phyloP scores from a whole-genome alignment of 2,329 filamentous ascomycete species.

The Fusarium miscanthi region DNA sequence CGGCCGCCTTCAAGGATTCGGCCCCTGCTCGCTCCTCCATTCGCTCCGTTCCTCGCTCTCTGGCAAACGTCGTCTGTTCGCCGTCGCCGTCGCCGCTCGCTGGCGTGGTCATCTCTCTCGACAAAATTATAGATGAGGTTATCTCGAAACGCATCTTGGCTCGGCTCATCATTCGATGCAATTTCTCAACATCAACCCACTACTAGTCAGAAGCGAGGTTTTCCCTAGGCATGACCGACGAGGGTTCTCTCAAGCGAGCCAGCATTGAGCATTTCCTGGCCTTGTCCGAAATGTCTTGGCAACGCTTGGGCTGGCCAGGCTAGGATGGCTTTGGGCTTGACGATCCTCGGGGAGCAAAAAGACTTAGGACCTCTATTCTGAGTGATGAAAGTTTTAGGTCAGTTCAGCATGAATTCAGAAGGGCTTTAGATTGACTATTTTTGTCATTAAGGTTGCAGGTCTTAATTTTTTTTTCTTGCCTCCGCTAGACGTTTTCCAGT shows the following conservation, averaged over 20 bases:
- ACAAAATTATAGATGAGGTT: conserved; percentile 28
- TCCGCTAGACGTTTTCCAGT: neutral
- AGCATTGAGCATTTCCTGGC: conserved; percentile 36
- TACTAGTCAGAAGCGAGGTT: conserved; percentile 10
- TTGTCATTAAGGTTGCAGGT: no score
- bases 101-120: conserved; percentile 18
- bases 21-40: conserved; percentile 22
- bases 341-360: conserved; percentile 2
- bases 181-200: conserved; percentile 32
- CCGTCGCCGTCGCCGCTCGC: neutral
- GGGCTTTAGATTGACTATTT: no score
- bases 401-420: no score
- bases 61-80: conserved; percentile 8
- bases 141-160: conserved; percentile 30
- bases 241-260: conserved; percentile 24
- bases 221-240: conserved; percentile 7
- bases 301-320: conserved; percentile 39
- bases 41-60: conserved; percentile 25
- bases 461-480: no score
- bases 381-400: no score
- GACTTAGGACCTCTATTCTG: no score
- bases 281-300: conserved; percentile 35
- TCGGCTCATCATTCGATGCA: conserved; percentile 33
- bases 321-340: conserved; percentile 23
- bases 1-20: conserved; percentile 31